Base-by-base conservation (phyloP, 768 basidiomycete genomes). In the Rhodotorula graminis region DNA sequence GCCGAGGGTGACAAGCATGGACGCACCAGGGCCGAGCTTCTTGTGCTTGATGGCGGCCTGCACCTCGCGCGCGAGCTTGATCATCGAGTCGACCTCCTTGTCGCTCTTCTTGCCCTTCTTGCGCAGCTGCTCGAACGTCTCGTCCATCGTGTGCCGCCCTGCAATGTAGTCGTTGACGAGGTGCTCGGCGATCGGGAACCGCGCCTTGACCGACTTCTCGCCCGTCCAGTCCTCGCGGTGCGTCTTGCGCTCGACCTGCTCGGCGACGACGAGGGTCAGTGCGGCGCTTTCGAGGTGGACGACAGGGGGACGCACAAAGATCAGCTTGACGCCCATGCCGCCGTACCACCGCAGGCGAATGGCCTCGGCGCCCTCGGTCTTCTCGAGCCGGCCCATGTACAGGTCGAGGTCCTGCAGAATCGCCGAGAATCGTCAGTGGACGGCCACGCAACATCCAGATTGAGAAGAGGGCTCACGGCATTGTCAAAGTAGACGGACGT, bases 221-320 rank as follows among this genome's bases (percentile, higher is more conserved):
- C 96, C 96, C 1, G 95, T 98, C 96, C 96, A 99, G 79, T 99
- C 96, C 82, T 99, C 96, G 66, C 93, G 87, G 80, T 99, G 84
- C 2, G 84, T 84, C 72, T 85, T 85, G 57, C 84, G 81, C 79
- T 85, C 84, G 60, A 84, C 83, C 75, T 74, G 63, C 18, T 14
- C 2, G 27, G 0, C 3, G 50, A 25, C 25, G 10, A 82, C 80
- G 80, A 37, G 9, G 14, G 21, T 44, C 5, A 53, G 64, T 49
- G 8, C 19, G 16, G 60, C 4, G 10, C 23, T 16, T 37, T 18
- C 23, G 15, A 27, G 61, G 37, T 37, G 23, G 58, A n/a, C 7
- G 29, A 0, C 27, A 8, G 18, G 3, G 7, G 23, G 27, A 61
- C 73, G 55, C n/a, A 78, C 77, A 42, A 76, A 77, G 71, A 79